Conservation (phyloP, 192 early-diverging fungal genomes). For the Kickxella alabastrina region DNA sequence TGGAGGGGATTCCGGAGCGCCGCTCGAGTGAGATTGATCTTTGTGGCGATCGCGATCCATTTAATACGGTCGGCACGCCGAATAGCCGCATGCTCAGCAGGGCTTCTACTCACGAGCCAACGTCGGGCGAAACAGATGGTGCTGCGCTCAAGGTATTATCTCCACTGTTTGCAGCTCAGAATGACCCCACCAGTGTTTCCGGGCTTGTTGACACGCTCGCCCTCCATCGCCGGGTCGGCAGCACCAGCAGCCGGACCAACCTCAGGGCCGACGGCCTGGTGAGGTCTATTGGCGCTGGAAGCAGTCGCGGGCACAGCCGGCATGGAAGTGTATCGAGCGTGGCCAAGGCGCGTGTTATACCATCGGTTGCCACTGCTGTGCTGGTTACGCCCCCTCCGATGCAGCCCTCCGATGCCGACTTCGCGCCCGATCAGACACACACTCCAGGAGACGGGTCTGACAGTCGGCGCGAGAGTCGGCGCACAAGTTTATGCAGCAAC, state of each 20-base stretch:
- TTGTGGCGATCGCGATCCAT: background rate
- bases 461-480: too few relatives aligned
- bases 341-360: conserved; percentile 1
- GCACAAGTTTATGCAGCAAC: conserved; percentile 27
- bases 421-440: background rate
- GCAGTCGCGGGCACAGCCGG: conserved; percentile 31
- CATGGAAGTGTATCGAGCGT: conserved; percentile 30
- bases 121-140: background rate
- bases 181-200: background rate
- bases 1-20: conserved; percentile 22
- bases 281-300: conserved; percentile 10
- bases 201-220: conserved; percentile 8
- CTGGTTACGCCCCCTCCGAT: background rate
- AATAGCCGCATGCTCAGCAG: background rate
- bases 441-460: background rate
- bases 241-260: conserved; percentile 17
- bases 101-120: background rate
- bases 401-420: background rate
- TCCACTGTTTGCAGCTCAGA: background rate
- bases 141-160: background rate
- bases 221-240: conserved; percentile 6
- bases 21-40: conserved; percentile 12
- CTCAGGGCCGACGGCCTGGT: conserved; percentile 22
- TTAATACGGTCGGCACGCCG: background rate
- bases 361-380: conserved; percentile 6